Conservation (phyloP, 768 basidiomycete genomes). For the Xerocomus brunneocitrinus region DNA sequence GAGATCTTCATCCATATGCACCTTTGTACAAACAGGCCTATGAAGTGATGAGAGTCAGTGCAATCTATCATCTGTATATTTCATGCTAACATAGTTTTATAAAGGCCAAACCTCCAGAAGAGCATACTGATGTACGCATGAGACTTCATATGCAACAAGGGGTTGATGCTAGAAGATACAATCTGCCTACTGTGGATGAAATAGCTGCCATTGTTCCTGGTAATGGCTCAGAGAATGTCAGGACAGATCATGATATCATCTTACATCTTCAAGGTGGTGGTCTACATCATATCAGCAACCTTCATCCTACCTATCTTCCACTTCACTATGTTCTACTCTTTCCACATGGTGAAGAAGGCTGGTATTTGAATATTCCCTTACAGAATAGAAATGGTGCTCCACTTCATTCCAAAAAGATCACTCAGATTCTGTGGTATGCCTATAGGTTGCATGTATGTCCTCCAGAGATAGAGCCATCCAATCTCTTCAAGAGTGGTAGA, state of each 20-base stretch:
- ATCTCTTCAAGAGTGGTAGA: conserved; percentile 33
- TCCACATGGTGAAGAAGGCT: conserved; percentile 37
- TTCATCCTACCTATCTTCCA: conserved; percentile 33
- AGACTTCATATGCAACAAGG: conserved; percentile 3
- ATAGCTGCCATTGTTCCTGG: conserved; percentile 41
- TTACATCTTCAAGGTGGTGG: conserved; percentile 21
- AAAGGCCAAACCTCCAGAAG: conserved; percentile 10
- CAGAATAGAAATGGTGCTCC: background rate
- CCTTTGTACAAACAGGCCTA: conserved; percentile 31
- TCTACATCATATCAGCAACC: conserved; percentile 31
- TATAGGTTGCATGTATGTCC: conserved; percentile 29
- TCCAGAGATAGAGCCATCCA: conserved; percentile 7
- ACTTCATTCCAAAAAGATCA: conserved; percentile 21
- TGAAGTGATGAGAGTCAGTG: conserved; percentile 23
- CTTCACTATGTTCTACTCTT: conserved; percentile 45
- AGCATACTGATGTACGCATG: conserved; percentile 12
- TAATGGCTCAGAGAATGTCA: conserved; percentile 13
- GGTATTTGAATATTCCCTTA: conserved; percentile 27
- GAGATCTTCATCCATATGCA: conserved; percentile 23
- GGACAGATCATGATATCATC: conserved; percentile 33
- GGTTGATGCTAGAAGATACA: conserved; percentile 36
- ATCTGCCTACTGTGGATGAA: conserved; percentile 18
- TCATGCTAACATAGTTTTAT: too few relatives aligned
- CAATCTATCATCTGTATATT: too few relatives aligned
- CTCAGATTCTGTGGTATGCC: conserved; percentile 27